Evolutionary conservation across 192 early-diverging fungal genomes (phyloP), one percentile per base, ranked within the genome.

Genomic region (Backusella circina): DNA sequence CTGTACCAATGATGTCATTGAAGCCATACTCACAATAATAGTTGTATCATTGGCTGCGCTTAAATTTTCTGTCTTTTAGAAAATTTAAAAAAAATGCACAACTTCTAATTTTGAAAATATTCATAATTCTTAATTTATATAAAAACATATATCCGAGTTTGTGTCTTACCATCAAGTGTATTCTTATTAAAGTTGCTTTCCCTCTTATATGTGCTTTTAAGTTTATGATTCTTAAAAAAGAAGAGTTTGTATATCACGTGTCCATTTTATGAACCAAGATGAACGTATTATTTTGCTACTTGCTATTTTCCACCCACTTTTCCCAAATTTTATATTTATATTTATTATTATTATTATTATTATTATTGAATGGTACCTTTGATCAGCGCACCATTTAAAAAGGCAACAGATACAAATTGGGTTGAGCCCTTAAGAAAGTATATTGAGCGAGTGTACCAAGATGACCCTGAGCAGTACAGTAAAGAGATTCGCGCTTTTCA

Each of bases 321-420:
- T 5, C 5, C 6, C 18, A 18, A 47, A 5, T 18, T 47, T 5
- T 47, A n/a, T 8, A 47, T 47, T 47, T 47, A 8, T 57, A 10
- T 57, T 26, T 57, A 23, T 21, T 57, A 57, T 47, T 47, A 18
- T 47, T 47, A 47, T 35, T 35, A 35, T 35, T 35, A 35, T 35
- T 10, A 28, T 10, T 26, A 28, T 12, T 61, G 54, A 41, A 85
- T 88, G 78, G 79, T 82, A 73, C 88, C 88, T 28, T 84, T 84
- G 71, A 85, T 88, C 38, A 82, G 81, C 31, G 86, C 89, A 6
- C 95, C 95, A 77, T 87, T 91, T 33, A 98, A 98, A 84, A 86
- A 90, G 76, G 94, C 96, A 51, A 94, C 96, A 67, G 95, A 96
- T 67, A 88, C 94, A 47, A 95, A 98, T 84, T 98, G 97, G 89